Evolutionary conservation across 2,329 filamentous ascomycete species (phyloP).

Genomic region (Rhytidhysteron rufulum): DNA sequence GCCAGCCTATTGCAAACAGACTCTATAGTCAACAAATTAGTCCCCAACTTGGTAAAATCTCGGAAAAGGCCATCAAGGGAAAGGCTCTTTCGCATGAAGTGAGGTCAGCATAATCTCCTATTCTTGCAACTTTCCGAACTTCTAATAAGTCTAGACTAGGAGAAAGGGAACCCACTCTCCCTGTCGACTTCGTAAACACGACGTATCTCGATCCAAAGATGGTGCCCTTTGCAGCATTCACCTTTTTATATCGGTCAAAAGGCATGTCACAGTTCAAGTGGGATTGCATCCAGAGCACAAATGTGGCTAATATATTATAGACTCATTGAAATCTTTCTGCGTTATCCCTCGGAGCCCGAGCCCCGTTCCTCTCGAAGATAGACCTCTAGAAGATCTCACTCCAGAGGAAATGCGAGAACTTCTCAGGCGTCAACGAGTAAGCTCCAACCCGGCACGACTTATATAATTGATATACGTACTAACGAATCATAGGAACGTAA

Average conservation of each 20-base stretch:
- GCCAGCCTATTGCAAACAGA: not conserved
- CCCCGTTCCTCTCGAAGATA: slow-evolving; percentile 19
- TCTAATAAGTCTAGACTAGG: not conserved
- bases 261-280: not conserved
- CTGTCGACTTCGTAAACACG: not conserved
- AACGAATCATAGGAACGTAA: slow-evolving; percentile 1
- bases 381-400: slow-evolving; percentile 15
- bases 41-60: slow-evolving; percentile 7
- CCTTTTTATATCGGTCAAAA: slow-evolving; percentile 23
- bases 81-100: slow-evolving; percentile 16
- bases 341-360: slow-evolving; percentile 27
- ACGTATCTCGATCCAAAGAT: slow-evolving; percentile 7
- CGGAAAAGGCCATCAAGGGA: slow-evolving; percentile 19
- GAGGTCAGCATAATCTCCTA: slow-evolving; percentile 7
- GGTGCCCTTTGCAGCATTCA: slow-evolving; percentile 18
- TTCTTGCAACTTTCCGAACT: not conserved
- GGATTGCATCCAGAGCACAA: slow-evolving; percentile 7
- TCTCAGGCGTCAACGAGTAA: slow-evolving; percentile 14
- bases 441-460: not conserved
- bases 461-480: not conserved
- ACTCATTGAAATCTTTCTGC: slow-evolving; percentile 25
- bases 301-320: slow-evolving; percentile 13
- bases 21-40: not conserved
- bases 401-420: slow-evolving; percentile 19
- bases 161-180: not conserved